Conservation (phyloP, 305 asterid species). For the Coffea humblotiana region DNA sequence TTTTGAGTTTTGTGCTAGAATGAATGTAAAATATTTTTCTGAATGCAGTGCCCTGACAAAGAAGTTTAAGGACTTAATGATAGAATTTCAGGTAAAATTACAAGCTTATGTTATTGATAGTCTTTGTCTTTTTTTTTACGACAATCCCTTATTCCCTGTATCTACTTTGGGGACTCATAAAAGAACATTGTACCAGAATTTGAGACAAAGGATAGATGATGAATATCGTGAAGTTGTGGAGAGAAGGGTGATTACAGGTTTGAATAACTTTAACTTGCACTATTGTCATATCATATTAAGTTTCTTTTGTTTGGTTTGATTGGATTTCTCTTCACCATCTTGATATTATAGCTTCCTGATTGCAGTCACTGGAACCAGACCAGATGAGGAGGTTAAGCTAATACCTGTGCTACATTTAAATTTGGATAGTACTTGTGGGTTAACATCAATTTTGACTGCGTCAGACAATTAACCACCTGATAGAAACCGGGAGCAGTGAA, state of each 20-base stretch:
- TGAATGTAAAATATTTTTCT: constrained; percentile 20
- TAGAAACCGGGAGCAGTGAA: constrained; percentile 87
- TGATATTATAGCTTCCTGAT: constrained; percentile 17
- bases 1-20: constrained; percentile 13
- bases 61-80: constrained; percentile 74
- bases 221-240: constrained; percentile 93
- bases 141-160: background rate
- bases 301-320: constrained; percentile 4
- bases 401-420: background rate
- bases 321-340: constrained; percentile 9
- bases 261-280: constrained; percentile 14
- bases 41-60: constrained; percentile 62
- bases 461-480: constrained; percentile 78
- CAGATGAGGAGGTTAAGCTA: constrained; percentile 82
- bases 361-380: constrained; percentile 81
- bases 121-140: background rate
- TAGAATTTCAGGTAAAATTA: constrained; percentile 68
- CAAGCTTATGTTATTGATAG: constrained; percentile 9
- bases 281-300: background rate
- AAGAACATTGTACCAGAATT: constrained; percentile 36
- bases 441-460: constrained; percentile 20
- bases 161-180: background rate
- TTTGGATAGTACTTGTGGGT: background rate
- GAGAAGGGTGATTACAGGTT: constrained; percentile 84
- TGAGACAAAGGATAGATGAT: constrained; percentile 73